Evolutionary conservation across 1,284 basidiomycete species (phyloP).

Genomic region (Rhizopogon parksii): DNA sequence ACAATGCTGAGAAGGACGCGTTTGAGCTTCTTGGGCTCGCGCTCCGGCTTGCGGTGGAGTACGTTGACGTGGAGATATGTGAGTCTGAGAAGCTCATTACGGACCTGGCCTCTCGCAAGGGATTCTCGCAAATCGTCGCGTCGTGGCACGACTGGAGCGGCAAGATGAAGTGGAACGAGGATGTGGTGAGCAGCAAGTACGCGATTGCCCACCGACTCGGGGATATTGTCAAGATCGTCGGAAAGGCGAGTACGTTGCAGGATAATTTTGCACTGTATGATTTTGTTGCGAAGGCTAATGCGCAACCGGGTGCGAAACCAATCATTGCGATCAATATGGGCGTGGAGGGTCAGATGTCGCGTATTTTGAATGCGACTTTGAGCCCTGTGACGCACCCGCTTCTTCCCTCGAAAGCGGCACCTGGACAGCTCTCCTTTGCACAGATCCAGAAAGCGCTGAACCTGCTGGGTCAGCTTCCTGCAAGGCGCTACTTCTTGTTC

Average conservation of each 20-base stretch:
- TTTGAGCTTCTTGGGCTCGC: slow-evolving; percentile 77
- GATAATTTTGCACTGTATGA: slow-evolving; percentile 80
- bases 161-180: slow-evolving; percentile 74
- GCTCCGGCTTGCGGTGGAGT: slow-evolving; percentile 83
- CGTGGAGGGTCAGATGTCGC: slow-evolving; percentile 79
- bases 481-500: slow-evolving; percentile 77
- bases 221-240: slow-evolving; percentile 91
- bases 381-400: slow-evolving; percentile 87
- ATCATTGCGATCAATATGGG: slow-evolving; percentile 96
- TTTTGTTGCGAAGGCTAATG: slow-evolving; percentile 52
- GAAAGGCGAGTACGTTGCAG: slow-evolving; percentile 67
- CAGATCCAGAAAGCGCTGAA: slow-evolving; percentile 81
- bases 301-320: slow-evolving; percentile 54
- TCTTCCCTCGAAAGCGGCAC: slow-evolving; percentile 80
- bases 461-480: slow-evolving; percentile 73
- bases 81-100: slow-evolving; percentile 62
- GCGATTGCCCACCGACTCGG: slow-evolving; percentile 60
- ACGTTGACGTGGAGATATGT: slow-evolving; percentile 86
- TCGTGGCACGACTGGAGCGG: slow-evolving; percentile 96
- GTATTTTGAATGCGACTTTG: slow-evolving; percentile 81
- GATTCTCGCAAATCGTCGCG: slow-evolving; percentile 76
- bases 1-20: slow-evolving; percentile 67
- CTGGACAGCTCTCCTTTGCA: slow-evolving; percentile 85
- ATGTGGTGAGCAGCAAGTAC: slow-evolving; percentile 65
- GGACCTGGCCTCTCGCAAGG: slow-evolving; percentile 54